Conservation (phyloP, 805 yeast genomes). For the Teunomyces pallodes region DNA sequence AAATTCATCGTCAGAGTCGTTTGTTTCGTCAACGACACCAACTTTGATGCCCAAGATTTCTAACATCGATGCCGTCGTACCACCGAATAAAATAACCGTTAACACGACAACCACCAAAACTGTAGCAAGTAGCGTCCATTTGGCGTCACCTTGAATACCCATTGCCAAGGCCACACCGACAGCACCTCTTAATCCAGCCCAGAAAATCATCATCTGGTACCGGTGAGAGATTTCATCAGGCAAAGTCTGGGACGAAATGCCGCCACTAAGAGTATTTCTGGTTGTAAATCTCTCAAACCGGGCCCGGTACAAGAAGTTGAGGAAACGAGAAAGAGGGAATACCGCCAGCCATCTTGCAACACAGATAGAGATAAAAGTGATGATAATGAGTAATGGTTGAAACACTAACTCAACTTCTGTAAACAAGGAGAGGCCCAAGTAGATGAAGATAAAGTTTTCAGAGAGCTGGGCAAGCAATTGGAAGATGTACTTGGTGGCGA, state of each 20-base stretch:
- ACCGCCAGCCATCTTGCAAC: constrained; percentile 97
- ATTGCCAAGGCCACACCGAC: constrained; percentile 99
- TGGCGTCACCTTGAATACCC: constrained; percentile 94
- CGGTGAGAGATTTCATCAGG: constrained; percentile 92
- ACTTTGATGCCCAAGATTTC: constrained; percentile 91
- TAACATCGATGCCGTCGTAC: constrained; percentile 97
- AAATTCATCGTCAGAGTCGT: constrained; percentile 89
- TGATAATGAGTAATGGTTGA: constrained; percentile 88
- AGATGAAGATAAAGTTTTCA: constrained; percentile 95
- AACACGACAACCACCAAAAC: constrained; percentile 94
- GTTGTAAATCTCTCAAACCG: constrained; percentile 44
- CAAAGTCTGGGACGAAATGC: constrained; percentile 38
- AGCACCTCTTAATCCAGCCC: constrained; percentile 99
- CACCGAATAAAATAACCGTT: constrained; percentile 95
- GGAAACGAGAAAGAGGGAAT: constrained; percentile 82
- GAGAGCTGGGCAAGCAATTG: constrained; percentile 92
- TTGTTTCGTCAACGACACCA: constrained; percentile 75
- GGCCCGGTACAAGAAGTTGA: constrained; percentile 74
- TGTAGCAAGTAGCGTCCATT: constrained; percentile 85
- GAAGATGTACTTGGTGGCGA: constrained; percentile 92
- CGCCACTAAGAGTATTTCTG: constrained; percentile 33
- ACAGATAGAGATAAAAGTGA: constrained; percentile 87
- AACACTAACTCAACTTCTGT: constrained; percentile 95
- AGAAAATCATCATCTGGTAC: constrained; percentile 97
- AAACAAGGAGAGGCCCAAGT: constrained; percentile 88